Percentiles rank a stretch among this genome's conserved stretches.
Conservation (phyloP, 371 early-diverging fungal species). For the Conidiobolus incongruus region DNA sequence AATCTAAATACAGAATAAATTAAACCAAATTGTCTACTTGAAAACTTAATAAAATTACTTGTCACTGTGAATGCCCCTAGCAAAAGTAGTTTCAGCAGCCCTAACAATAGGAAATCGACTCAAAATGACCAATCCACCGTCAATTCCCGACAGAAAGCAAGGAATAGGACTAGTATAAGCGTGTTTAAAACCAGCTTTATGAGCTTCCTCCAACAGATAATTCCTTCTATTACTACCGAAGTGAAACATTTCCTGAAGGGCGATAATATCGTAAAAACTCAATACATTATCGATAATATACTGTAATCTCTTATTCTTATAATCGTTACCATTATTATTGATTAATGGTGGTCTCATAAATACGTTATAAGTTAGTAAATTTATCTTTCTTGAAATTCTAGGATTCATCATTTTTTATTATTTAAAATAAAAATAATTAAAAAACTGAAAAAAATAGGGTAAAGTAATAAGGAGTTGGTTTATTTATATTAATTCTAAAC, state of each 20-base stretch:
- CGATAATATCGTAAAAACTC: slow-evolving; percentile 46
- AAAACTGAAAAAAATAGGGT: too few species aligned
- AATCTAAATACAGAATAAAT: slow-evolving; percentile 15
- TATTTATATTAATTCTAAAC: too few species aligned
- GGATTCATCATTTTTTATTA: too few species aligned
- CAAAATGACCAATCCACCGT: slow-evolving; percentile 58
- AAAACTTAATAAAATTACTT: slow-evolving; percentile 15
- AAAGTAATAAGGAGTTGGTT: too few species aligned
- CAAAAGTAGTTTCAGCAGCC: slow-evolving; percentile 26
- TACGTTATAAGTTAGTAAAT: slow-evolving; percentile 55
- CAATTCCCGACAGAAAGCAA: slow-evolving; percentile 35
- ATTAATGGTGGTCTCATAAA: slow-evolving; percentile 69
- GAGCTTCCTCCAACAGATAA: slow-evolving; percentile 27
- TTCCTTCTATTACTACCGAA: slow-evolving; percentile 33
- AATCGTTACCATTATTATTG: slow-evolving; percentile 43
- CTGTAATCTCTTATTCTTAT: slow-evolving; percentile 43
- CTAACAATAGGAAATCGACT: slow-evolving; percentile 41
- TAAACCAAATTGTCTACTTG: not conserved
- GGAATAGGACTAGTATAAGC: slow-evolving; percentile 24
- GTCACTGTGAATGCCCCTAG: slow-evolving; percentile 41
- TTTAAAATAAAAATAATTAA: too few species aligned
- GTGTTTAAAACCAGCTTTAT: slow-evolving; percentile 33
- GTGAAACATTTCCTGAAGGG: slow-evolving; percentile 65
- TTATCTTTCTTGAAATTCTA: too few species aligned
- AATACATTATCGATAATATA: slow-evolving; percentile 34